phyloP scores from a whole-genome alignment of 2,329 filamentous ascomycete species.

The Ophiocordyceps robertsii region DNA sequence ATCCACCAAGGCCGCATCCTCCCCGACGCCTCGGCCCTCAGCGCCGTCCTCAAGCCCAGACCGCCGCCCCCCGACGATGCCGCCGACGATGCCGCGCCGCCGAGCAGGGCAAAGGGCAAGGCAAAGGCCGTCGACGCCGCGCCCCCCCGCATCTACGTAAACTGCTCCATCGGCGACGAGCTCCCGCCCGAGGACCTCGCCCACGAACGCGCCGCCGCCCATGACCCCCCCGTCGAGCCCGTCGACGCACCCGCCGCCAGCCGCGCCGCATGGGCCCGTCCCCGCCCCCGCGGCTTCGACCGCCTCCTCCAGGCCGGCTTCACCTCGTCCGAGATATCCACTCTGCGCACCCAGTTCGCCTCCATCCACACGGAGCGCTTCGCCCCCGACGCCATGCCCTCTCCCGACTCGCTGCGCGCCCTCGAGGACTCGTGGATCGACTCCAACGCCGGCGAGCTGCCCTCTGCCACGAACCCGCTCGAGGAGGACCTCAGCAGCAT shows the following conservation, averaged over 20 bases:
- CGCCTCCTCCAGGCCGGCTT: conserved; percentile 72
- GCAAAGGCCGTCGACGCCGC: conserved; percentile 45
- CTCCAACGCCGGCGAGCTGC: conserved; percentile 34
- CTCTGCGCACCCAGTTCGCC: conserved; percentile 77
- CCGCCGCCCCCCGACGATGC: conserved; percentile 36
- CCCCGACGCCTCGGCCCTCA: conserved; percentile 56
- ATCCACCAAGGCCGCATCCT: conserved; percentile 85
- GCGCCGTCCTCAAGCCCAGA: conserved; percentile 51
- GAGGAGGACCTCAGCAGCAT: conserved; percentile 38
- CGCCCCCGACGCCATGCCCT: conserved; percentile 82
- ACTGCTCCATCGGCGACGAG: conserved; percentile 77
- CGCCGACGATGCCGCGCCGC: conserved; percentile 7
- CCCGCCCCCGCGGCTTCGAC: conserved; percentile 63
- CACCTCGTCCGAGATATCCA: conserved; percentile 67
- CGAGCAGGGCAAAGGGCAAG: conserved; percentile 12
- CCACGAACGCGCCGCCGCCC: conserved; percentile 43
- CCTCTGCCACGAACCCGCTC: conserved; percentile 18
- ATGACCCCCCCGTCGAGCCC: conserved; percentile 22
- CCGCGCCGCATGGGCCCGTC: conserved; percentile 21
- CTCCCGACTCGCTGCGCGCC: conserved; percentile 56
- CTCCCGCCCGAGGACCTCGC: conserved; percentile 57
- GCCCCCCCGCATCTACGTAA: conserved; percentile 61
- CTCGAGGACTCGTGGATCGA: conserved; percentile 92
- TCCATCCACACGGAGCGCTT: conserved; percentile 70
- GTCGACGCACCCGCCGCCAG: conserved; percentile 26